phyloP scores from a whole-genome alignment of 2,329 filamentous ascomycete species.

The Colletotrichum sp. region DNA sequence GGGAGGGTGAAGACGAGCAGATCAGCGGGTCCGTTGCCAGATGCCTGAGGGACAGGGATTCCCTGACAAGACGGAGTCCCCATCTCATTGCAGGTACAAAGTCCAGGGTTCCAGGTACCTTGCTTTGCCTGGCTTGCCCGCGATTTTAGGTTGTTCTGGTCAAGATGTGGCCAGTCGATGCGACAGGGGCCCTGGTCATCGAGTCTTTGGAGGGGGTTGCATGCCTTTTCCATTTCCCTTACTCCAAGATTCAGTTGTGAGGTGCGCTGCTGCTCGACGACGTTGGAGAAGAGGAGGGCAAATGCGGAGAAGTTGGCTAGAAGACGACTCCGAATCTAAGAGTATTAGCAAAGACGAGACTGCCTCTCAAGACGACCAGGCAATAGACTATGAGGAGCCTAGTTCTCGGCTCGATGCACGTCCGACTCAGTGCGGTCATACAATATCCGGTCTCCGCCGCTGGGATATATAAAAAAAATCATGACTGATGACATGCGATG shows the following conservation, averaged over 20 bases:
- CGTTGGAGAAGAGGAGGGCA: slow-evolving; percentile 6
- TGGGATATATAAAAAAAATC: neutral
- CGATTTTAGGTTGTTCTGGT: slow-evolving; percentile 22
- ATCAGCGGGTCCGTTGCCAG: slow-evolving; percentile 21
- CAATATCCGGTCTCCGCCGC: neutral
- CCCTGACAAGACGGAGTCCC: neutral
- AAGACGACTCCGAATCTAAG: neutral
- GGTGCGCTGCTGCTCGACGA: neutral
- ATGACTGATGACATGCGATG: slow-evolving; percentile 15
- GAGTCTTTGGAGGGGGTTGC: slow-evolving; percentile 8
- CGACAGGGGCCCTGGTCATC: slow-evolving; percentile 6
- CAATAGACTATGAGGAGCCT: neutral
- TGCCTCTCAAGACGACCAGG: neutral
- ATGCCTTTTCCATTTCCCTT: neutral
- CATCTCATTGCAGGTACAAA: slow-evolving; percentile 16
- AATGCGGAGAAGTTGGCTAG: slow-evolving; percentile 3
- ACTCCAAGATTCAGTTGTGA: neutral
- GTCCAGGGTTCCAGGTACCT: slow-evolving; percentile 12
- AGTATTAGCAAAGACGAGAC: neutral
- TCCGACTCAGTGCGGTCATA: neutral
- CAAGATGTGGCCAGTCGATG: slow-evolving; percentile 17
- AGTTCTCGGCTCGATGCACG: neutral
- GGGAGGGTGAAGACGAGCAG: slow-evolving; percentile 20
- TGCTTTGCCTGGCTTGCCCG: slow-evolving; percentile 12
- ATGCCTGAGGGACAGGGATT: slow-evolving; percentile 15